These are phyloP conservation scores for Fusarium coicis DNA, from an alignment of 2,329 filamentous ascomycete species.

Conservation along the genomic window DNA sequence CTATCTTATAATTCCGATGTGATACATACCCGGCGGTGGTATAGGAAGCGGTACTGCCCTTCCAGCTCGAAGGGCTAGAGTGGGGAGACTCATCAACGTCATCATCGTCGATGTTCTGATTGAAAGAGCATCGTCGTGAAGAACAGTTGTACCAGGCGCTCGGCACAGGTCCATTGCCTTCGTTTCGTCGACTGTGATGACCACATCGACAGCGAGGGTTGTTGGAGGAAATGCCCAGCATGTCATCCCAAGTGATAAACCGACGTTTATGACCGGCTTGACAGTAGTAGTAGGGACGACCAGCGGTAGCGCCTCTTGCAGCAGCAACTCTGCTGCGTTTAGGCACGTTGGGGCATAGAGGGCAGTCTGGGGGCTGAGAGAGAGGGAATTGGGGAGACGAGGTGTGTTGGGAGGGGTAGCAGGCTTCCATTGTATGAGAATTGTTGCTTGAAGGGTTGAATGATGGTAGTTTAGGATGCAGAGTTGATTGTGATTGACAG, in stretches of 20 bases:
- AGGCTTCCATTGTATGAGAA: neutral
- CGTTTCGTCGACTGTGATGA: neutral
- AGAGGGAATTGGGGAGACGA: neutral
- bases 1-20: accelerated
- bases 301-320: neutral
- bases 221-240: accelerated
- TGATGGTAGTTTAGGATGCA: accelerated
- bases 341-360: neutral
- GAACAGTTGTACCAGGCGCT: neutral
- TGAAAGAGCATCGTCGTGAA: neutral
- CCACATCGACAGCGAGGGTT: neutral
- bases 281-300: neutral
- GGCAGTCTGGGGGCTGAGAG: neutral
- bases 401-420: neutral
- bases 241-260: neutral
- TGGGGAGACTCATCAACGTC: neutral
- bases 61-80: neutral
- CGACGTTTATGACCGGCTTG: neutral
- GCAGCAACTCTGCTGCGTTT: neutral
- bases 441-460: accelerated
- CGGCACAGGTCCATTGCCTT: neutral
- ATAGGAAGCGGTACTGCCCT: neutral
- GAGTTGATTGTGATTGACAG: neutral
- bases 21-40: neutral
- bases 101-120: neutral